Percentiles rank a stretch among this genome's conserved stretches.
These are phyloP conservation scores for Casuarina equisetifolia DNA, from an alignment of 306 rosid species.

Conservation along the genomic window DNA sequence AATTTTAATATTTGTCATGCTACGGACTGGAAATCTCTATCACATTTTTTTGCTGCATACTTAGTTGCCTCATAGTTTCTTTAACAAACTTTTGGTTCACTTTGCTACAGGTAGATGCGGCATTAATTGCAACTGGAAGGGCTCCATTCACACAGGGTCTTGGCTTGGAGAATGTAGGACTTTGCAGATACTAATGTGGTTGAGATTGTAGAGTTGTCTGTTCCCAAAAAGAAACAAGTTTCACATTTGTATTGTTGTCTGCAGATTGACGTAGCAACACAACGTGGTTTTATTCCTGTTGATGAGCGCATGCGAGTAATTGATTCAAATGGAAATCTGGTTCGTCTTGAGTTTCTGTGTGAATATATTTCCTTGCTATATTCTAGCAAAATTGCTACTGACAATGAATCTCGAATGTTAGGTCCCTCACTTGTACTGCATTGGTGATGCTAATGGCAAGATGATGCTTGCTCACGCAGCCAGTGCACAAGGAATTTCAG, in stretches of 20 bases:
- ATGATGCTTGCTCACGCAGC: conserved; percentile 99
- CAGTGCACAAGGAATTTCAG: conserved; percentile 98
- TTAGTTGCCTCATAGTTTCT: conserved; percentile 10
- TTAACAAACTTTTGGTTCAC: conserved; percentile 21
- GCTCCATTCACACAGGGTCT: conserved; percentile 95
- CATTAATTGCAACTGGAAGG: conserved; percentile 96
- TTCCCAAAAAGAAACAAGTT: conserved; percentile 7
- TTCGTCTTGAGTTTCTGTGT: conserved; percentile 35
- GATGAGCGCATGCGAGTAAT: conserved; percentile 88
- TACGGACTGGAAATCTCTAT: conserved; percentile 9
- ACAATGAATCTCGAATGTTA: conserved; percentile 38
- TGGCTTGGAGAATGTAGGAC: conserved; percentile 89
- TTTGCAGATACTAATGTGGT: conserved; percentile 26
- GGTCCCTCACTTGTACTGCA: conserved; percentile 91
- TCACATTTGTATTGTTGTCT: conserved; percentile 24
- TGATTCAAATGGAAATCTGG: conserved; percentile 84
- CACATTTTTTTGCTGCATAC: conserved; percentile 10
- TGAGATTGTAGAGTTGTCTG: neutral
- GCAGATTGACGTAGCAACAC: conserved; percentile 81
- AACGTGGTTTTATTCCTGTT: conserved; percentile 89
- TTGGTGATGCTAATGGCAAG: conserved; percentile 96
- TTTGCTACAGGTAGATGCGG: conserved; percentile 86
- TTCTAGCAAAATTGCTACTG: conserved; percentile 23
- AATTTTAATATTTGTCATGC: conserved; percentile 2
- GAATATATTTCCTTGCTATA: conserved; percentile 7